Base-by-base conservation (phyloP, 2,329 filamentous ascomycete species). In the Aspergillus udagawae region DNA sequence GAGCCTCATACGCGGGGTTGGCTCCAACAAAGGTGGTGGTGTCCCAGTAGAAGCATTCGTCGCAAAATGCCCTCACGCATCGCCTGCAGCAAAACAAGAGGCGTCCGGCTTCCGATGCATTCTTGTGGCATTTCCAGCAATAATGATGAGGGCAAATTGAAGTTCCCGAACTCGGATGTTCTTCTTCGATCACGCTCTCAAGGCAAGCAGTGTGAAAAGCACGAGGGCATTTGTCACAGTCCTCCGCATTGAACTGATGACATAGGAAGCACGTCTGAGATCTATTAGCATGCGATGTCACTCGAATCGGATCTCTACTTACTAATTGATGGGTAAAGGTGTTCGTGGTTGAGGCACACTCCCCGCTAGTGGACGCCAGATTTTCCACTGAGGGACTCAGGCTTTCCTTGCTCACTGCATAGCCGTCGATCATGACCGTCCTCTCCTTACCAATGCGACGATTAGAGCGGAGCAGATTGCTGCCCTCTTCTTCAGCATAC, bases 41-140 rank as follows among this genome's bases (percentile, higher is more conserved):
- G 3, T 80, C 75, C 70, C 80, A 85, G 50, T 85, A 77, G 0
- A 86, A 65, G 63, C 83, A 86, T 48, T 85, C 80, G 55, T 86
- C 83, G 63, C 84, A 87, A 62, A 77, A 85, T 0, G 79, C 82
- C 2, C 71, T 70, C 28, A 80, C 77, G 60, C 84, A 87, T 75
- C 77, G 83, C 8, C 81, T 75, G 63, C 83, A 86, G 23, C 80
- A 76, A 65, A 79, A 76, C 1, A 79, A 56, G 60, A 79, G 73
- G 4, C 74, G 73, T 1, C 76, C 76, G 0, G 71, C 75, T 51
- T 76, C 68, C 0, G 68, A 68, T 0, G 82, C 82, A 55, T 80
- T 81, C 63, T 81, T 81, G 1, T 71, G 70, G 58, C 84, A 86
- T 44, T 81, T 77, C 2, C 63, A 68, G 60, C 84, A 86, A 47